Conservation (phyloP, 2,329 filamentous ascomycete genomes). For the Clarireedia monteithiana region DNA sequence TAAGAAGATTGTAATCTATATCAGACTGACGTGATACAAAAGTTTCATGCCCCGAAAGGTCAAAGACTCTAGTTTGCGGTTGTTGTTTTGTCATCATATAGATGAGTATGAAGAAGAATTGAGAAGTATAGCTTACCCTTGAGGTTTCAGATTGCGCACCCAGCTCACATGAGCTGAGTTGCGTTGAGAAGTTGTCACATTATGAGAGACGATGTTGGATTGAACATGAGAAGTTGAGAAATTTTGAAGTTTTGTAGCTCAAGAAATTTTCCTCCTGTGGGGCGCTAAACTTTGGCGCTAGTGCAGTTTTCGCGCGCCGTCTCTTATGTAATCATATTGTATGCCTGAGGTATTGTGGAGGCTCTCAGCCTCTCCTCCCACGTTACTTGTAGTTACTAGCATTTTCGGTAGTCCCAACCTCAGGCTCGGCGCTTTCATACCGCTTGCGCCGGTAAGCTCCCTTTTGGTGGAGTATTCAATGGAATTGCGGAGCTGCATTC, state of each 20-base stretch:
- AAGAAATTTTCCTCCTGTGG: neutral
- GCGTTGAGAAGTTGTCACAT: constrained; percentile 7
- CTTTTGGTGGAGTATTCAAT: neutral
- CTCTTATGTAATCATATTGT: neutral
- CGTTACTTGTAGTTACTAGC: neutral
- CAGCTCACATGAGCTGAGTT: constrained; percentile 14
- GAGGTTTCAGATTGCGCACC: neutral
- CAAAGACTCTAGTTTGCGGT: constrained; percentile 99
- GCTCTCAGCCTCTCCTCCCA: neutral
- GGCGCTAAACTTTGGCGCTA: constrained; percentile 2
- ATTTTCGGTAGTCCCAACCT: neutral
- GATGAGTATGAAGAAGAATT: constrained; percentile 24
- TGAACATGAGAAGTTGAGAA: neutral
- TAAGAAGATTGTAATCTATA: constrained; percentile 19
- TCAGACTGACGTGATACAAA: constrained; percentile 93
- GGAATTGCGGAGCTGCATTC: neutral
- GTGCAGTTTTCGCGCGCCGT: neutral
- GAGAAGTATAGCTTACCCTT: constrained; percentile 19
- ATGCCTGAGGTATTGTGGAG: neutral
- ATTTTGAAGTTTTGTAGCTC: constrained; percentile 6
- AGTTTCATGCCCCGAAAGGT: constrained; percentile 78
- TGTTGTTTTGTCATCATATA: constrained; percentile 72
- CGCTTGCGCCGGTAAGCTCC: too few species aligned
- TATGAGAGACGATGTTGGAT: neutral
- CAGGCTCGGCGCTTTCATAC: neutral